These are phyloP conservation scores for Abrus precatorius DNA, from an alignment of 306 rosid species.

Conservation along the genomic window DNA sequence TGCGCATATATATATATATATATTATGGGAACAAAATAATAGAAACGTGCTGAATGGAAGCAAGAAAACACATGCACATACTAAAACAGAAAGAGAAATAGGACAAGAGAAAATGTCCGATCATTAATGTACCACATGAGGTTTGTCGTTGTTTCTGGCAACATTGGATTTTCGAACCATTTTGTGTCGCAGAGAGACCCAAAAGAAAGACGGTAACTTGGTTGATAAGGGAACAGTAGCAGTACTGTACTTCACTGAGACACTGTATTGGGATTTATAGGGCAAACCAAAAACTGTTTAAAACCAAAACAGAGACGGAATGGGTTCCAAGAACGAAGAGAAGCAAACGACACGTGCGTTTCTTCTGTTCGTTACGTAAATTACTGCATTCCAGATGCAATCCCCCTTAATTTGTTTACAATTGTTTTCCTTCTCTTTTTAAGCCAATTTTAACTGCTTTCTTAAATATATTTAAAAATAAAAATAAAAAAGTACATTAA, in stretches of 20 bases:
- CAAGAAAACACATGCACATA: not conserved
- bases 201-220: not conserved
- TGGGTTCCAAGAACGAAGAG: not conserved
- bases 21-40: not conserved
- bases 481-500: too few relatives aligned
- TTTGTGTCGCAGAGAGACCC: not conserved
- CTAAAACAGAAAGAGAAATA: not conserved
- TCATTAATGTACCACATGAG: not conserved
- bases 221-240: not conserved
- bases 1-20: not conserved
- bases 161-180: constrained; percentile 55
- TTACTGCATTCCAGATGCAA: too few relatives aligned
- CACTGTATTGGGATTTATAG: not conserved
- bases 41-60: not conserved
- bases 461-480: too few relatives aligned
- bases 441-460: too few relatives aligned
- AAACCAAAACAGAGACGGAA: not conserved
- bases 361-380: not conserved
- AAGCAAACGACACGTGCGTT: not conserved
- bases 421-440: too few relatives aligned
- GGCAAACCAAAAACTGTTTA: not conserved
- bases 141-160: constrained; percentile 11
- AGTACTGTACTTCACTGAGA: too few relatives aligned
- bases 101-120: not conserved
- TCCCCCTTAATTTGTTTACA: too few relatives aligned